These are phyloP conservation scores for Spencermartinsiella europaea DNA, from an alignment of 805 yeast genomes.

Conservation along the genomic window DNA sequence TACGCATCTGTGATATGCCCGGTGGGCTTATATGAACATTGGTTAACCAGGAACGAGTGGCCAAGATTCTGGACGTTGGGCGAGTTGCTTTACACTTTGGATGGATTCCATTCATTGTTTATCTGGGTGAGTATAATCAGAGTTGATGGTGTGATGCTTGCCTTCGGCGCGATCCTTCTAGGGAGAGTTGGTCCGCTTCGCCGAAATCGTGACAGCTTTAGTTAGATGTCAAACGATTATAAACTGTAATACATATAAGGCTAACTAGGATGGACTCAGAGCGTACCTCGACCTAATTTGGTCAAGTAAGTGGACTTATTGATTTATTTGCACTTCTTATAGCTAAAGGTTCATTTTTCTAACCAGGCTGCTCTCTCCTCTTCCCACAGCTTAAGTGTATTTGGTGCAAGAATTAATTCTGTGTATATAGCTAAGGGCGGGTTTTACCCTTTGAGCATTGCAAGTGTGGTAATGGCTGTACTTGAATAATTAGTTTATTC, in stretches of 20 bases:
- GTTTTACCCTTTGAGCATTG: no score
- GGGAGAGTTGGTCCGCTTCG: no score
- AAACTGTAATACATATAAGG: no score
- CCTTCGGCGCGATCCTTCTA: no score
- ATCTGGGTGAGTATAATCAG: constrained; percentile 54
- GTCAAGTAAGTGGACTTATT: constrained; percentile 41
- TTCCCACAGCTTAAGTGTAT: constrained; percentile 58
- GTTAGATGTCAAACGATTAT: no score
- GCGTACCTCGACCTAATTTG: constrained; percentile 78
- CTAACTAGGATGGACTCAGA: constrained; percentile 56
- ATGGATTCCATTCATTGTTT: constrained; percentile 91
- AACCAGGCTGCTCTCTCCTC: constrained; percentile 61
- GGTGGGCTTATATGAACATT: no score
- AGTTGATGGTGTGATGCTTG: constrained; percentile 18
- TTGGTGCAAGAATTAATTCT: neutral
- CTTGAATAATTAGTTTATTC: no score
- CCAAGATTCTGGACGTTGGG: constrained; percentile 74
- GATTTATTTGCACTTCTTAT: no score
- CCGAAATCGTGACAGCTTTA: no score
- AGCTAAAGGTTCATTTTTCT: no score
- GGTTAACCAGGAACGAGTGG: constrained; percentile 66
- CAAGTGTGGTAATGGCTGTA: no score
- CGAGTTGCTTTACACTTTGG: constrained; percentile 92
- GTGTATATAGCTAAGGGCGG: neutral
- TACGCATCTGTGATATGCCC: constrained; percentile 16